Percentiles rank a stretch among this genome's conserved stretches.
Evolutionary conservation across 2,329 filamentous ascomycete genomes (phyloP).

Genomic region (Verticillium isaacii): DNA sequence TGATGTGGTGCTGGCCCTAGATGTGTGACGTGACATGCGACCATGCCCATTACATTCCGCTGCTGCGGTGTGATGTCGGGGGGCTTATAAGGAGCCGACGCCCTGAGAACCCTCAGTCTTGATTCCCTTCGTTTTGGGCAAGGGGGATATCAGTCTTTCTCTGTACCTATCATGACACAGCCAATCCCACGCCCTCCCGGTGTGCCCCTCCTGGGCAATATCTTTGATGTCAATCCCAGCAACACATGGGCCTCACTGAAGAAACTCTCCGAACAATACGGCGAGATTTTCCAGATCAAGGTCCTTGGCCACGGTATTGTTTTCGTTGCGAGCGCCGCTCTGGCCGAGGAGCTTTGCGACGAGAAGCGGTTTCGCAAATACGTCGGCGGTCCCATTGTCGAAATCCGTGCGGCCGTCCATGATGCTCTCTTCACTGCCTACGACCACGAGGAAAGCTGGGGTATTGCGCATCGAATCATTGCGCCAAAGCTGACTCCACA

Average conservation of each 20-base stretch:
- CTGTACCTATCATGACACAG: slow-evolving; percentile 20
- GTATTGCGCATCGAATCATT: slow-evolving; percentile 47
- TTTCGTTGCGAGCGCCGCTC: slow-evolving; percentile 34
- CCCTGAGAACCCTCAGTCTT: not conserved
- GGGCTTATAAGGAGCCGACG: not conserved
- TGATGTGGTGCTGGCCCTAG: not conserved
- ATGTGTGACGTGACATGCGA: not conserved
- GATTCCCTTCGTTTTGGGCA: not conserved
- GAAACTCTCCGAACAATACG: slow-evolving; percentile 27
- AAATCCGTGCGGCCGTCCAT: slow-evolving; percentile 45
- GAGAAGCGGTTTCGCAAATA: slow-evolving; percentile 50
- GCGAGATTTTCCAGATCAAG: slow-evolving; percentile 33
- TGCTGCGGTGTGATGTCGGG: not conserved
- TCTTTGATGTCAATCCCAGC: slow-evolving; percentile 26
- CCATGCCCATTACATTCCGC: not conserved
- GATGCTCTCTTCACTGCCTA: slow-evolving; percentile 49
- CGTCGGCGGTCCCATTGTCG: slow-evolving; percentile 46
- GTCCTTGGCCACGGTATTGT: slow-evolving; percentile 28
- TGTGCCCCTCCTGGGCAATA: slow-evolving; percentile 30
- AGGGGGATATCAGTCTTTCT: not conserved
- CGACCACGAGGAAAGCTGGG: slow-evolving; percentile 43
- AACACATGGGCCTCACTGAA: slow-evolving; percentile 32
- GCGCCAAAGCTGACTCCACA: slow-evolving; percentile 35
- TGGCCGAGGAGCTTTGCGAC: slow-evolving; percentile 42
- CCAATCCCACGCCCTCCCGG: slow-evolving; percentile 29